These are phyloP conservation scores for Psilocybe cyanescens DNA, from an alignment of 768 basidiomycete species.

Conservation along the genomic window DNA sequence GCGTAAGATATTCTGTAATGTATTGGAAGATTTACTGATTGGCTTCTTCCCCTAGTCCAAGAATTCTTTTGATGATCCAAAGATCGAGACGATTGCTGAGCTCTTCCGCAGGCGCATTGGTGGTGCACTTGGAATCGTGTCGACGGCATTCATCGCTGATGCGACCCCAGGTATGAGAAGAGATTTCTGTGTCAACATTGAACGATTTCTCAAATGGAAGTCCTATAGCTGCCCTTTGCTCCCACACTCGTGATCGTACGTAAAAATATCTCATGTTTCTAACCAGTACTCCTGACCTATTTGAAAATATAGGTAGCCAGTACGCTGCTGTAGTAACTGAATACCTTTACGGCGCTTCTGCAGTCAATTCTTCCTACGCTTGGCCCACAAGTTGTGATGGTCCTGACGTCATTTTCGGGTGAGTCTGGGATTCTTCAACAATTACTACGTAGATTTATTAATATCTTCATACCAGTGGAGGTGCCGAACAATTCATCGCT, in stretches of 20 bases:
- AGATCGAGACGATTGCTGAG: constrained; percentile 48
- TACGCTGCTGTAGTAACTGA: constrained; percentile 38
- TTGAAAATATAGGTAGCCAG: constrained; percentile 28
- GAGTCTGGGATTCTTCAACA: constrained; percentile 8
- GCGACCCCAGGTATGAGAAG: constrained; percentile 41
- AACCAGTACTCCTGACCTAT: neutral
- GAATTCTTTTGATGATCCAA: constrained; percentile 46
- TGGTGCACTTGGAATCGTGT: constrained; percentile 48
- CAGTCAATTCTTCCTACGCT: constrained; percentile 34
- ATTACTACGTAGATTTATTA: neutral
- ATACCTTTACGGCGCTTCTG: constrained; percentile 36
- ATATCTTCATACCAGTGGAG: constrained; percentile 32
- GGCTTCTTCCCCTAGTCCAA: constrained; percentile 30
- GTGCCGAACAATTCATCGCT: constrained; percentile 47
- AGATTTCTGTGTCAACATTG: neutral
- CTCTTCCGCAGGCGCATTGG: constrained; percentile 43
- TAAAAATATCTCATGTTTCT: neutral
- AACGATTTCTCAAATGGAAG: neutral
- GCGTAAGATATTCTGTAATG: constrained; percentile 29
- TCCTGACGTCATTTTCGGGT: constrained; percentile 50
- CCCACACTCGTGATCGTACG: constrained; percentile 44
- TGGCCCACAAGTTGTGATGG: constrained; percentile 47
- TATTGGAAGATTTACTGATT: neutral
- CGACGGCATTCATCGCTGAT: constrained; percentile 48
- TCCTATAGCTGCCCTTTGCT: constrained; percentile 39